phyloP scores from a whole-genome alignment of 148 eudicot species.

The Silene latifolia region DNA sequence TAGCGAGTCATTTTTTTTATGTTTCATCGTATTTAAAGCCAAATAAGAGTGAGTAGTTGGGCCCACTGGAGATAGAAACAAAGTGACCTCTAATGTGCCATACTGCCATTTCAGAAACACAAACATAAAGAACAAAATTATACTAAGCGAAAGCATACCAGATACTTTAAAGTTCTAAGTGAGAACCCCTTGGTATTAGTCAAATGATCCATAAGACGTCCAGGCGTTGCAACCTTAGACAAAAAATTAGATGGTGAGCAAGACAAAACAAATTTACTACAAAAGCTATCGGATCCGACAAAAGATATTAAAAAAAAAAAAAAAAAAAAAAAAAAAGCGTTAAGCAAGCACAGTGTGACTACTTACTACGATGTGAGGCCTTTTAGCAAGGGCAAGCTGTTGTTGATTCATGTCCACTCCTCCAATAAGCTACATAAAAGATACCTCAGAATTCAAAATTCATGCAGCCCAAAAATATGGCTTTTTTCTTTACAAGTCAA shows the following conservation, averaged over 20 bases:
- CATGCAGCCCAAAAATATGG: background rate
- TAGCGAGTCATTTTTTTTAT: background rate
- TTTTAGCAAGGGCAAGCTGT: background rate
- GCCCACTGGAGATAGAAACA: background rate
- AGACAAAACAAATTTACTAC: background rate
- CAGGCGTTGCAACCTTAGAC: slow-evolving; percentile 88
- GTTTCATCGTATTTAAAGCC: background rate
- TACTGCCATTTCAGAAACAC: no score
- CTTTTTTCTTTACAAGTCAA: background rate
- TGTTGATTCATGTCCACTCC: slow-evolving; percentile 1
- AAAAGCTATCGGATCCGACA: background rate
- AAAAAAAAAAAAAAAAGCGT: no score
- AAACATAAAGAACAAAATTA: background rate
- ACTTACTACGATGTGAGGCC: background rate
- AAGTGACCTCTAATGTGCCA: background rate
- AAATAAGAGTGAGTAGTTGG: background rate
- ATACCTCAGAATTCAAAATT: background rate
- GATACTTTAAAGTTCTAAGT: slow-evolving; percentile 71
- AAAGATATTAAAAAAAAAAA: background rate
- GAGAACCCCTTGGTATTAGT: slow-evolving; percentile 91
- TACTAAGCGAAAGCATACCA: slow-evolving; percentile 45
- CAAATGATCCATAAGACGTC: slow-evolving; percentile 90
- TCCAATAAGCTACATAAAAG: background rate
- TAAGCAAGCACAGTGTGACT: background rate
- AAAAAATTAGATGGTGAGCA: slow-evolving; percentile 13